These are phyloP conservation scores for Cupressus sempervirens DNA, from an alignment of 75 land plant genomes.

Conservation along the genomic window DNA sequence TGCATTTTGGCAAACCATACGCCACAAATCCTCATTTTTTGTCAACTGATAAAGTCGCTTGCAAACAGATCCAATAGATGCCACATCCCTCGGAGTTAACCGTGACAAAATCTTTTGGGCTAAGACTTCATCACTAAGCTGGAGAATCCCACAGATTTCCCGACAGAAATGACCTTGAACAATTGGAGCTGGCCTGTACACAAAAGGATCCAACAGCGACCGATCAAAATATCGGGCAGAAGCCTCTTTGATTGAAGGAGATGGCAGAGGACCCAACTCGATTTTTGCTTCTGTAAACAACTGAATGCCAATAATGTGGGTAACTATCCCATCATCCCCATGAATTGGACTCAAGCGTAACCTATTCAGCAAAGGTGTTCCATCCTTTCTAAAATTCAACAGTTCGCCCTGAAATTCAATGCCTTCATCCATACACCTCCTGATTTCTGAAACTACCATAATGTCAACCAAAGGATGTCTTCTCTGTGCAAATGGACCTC, in stretches of 20 bases:
- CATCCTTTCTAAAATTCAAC: conserved; percentile 81
- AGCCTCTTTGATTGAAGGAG: conserved; percentile 17
- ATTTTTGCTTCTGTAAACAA: conserved; percentile 64
- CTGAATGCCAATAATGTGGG: conserved; percentile 82
- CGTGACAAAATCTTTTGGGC: conserved; percentile 63
- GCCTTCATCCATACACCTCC: conserved; percentile 71
- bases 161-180: conserved; percentile 24
- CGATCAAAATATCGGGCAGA: not conserved
- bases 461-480: conserved; percentile 85
- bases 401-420: conserved; percentile 76
- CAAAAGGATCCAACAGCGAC: not conserved
- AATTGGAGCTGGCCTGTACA: conserved; percentile 9
- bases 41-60: conserved; percentile 56
- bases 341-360: conserved; percentile 62
- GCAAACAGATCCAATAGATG: conserved; percentile 76
- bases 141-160: conserved; percentile 64
- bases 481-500: conserved; percentile 74
- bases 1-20: conserved; percentile 83
- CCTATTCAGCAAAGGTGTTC: conserved; percentile 77
- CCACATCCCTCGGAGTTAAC: conserved; percentile 76
- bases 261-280: conserved; percentile 42
- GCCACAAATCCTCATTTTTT: conserved; percentile 79
- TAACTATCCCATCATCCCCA: conserved; percentile 62
- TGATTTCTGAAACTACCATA: conserved; percentile 65
- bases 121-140: conserved; percentile 73